phyloP scores from a whole-genome alignment of 306 rosid species.

The Citrullus colocynthis region DNA sequence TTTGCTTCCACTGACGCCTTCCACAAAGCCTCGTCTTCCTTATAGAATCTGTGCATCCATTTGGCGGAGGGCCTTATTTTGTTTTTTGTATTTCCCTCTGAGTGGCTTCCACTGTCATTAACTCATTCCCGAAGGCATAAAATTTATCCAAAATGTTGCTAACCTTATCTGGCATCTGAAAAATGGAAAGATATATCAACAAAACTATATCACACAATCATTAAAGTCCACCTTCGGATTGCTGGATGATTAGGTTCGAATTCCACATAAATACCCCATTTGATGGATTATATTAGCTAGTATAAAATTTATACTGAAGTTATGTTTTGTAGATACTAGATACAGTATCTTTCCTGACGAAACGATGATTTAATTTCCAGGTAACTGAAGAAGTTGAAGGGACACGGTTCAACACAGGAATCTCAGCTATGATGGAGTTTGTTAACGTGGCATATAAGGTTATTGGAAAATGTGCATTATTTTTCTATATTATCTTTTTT shows the following conservation, averaged over 20 bases:
- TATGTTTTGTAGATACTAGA: not conserved
- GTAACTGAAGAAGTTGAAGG: conserved; percentile 90
- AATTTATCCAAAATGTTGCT: not conserved
- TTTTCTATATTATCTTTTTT: no score
- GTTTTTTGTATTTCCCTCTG: not conserved
- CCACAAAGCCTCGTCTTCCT: not conserved
- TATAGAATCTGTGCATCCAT: not conserved
- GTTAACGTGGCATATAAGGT: conserved; percentile 81
- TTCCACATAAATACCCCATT: not conserved
- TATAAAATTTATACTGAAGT: not conserved
- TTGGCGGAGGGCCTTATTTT: not conserved
- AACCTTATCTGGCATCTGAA: not conserved
- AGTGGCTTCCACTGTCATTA: not conserved
- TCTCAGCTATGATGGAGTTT: conserved; percentile 98
- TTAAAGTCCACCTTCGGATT: not conserved
- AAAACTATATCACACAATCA: not conserved
- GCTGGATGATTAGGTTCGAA: not conserved
- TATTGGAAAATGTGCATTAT: not conserved
- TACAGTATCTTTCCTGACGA: conserved; percentile 14
- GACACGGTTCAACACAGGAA: conserved; percentile 94
- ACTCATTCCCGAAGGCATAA: not conserved
- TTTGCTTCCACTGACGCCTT: not conserved
- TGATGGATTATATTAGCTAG: not conserved
- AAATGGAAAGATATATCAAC: not conserved
- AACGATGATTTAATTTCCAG: conserved; percentile 35